Conservation (phyloP, 208 protist genomes). For the Trypanosoma conorhini region DNA sequence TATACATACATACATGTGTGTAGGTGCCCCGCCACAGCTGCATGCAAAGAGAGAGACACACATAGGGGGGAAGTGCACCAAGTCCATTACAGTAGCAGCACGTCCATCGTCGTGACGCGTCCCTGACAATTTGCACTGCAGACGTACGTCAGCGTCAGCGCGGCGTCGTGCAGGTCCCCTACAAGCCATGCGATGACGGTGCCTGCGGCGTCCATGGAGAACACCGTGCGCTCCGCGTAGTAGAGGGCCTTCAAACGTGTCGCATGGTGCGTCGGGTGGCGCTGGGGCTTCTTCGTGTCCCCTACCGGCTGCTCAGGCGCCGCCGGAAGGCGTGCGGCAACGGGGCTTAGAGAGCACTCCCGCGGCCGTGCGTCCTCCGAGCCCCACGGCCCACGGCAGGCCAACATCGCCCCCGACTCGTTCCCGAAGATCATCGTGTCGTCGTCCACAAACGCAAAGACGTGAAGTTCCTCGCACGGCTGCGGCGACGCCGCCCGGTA, state of each 20-base stretch:
- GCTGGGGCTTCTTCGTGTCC: conserved; percentile 34
- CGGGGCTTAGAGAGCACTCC: background rate
- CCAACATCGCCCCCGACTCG: conserved; percentile 44
- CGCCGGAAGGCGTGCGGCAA: conserved; percentile 5
- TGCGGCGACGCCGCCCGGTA: conserved; percentile 31
- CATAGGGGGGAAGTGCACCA: background rate
- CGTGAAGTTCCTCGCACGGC: conserved; percentile 52
- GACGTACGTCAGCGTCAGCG: conserved; percentile 36
- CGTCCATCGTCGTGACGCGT: conserved; percentile 56
- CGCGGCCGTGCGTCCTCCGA: background rate
- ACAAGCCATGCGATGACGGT: conserved; percentile 51
- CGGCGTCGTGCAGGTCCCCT: background rate
- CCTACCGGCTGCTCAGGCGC: conserved; percentile 22
- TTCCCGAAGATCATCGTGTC: conserved; percentile 53
- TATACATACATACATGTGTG: background rate
- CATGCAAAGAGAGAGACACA: background rate
- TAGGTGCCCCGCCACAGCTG: background rate
- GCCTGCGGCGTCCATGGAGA: conserved; percentile 62
- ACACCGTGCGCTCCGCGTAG: conserved; percentile 32
- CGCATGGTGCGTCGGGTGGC: conserved; percentile 53
- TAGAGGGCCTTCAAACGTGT: conserved; percentile 58
- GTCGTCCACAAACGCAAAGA: conserved; percentile 38
- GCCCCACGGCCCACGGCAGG: conserved; percentile 6
- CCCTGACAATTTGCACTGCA: conserved; percentile 78
- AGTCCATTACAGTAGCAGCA: conserved; percentile 30